phyloP scores from a whole-genome alignment of 208 protist species.

The Angomonas ambiguus region DNA sequence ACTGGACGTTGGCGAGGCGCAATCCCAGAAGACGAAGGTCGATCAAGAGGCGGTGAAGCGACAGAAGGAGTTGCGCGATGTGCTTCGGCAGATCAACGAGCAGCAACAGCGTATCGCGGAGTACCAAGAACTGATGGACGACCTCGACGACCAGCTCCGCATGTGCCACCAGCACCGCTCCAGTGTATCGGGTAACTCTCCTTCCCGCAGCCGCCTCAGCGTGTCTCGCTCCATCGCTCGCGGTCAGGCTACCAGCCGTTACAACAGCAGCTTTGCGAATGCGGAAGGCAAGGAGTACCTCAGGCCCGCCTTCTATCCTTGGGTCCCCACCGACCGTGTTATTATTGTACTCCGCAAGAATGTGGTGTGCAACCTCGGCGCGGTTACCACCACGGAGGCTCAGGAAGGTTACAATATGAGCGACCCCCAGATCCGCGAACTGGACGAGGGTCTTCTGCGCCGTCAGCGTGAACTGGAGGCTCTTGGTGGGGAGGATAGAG shows the following conservation, averaged over 20 bases:
- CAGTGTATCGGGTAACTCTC: constrained; percentile 14
- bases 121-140: constrained; percentile 74
- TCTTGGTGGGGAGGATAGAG: constrained; percentile 21
- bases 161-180: constrained; percentile 41
- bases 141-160: constrained; percentile 67
- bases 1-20: constrained; percentile 71
- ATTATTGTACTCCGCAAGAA: constrained; percentile 72
- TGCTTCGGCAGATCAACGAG: constrained; percentile 71
- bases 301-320: constrained; percentile 61
- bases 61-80: constrained; percentile 56
- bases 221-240: constrained; percentile 13
- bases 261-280: constrained; percentile 65
- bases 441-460: constrained; percentile 53
- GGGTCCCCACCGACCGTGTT: constrained; percentile 66
- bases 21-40: constrained; percentile 46
- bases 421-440: constrained; percentile 46
- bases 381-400: constrained; percentile 26
- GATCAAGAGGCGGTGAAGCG: constrained; percentile 44
- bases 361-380: constrained; percentile 56
- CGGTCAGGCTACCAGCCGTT: constrained; percentile 29
- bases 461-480: constrained; percentile 22
- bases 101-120: constrained; percentile 65
- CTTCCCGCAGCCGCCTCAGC: constrained; percentile 12
- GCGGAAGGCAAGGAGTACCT: constrained; percentile 73
- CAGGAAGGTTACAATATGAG: constrained; percentile 49